Evolutionary conservation across 2,329 filamentous ascomycete species (phyloP), one percentile per base, ranked within the genome.

Genomic region (Penicillium sp.): DNA sequence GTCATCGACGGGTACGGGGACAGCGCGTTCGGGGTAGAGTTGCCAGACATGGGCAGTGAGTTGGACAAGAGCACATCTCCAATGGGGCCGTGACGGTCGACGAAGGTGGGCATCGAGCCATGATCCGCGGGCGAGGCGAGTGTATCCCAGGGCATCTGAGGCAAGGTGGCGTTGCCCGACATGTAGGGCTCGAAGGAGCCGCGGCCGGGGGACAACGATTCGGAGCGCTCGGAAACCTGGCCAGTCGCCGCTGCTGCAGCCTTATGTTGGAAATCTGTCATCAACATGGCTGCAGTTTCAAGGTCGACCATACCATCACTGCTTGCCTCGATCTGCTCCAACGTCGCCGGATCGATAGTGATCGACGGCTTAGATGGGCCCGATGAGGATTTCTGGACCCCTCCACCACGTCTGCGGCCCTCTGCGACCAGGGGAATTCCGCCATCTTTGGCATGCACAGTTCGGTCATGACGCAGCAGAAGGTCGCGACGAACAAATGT

Each of bases 401-500:
- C 65, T 47, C 69, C 66, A 59, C 70, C 70, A 41, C 69, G 69
- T 55, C 90, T 86, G 76, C 96, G 95, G 57, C 87, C 86, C 70
- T 97, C 93, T 70, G 89, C 95, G 70, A 94, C 89, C 38, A 97
- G 81, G 56, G 91, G 91, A 42, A 93, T 81, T 57, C 93, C 91
- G 60, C 91, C 91, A 74, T 98, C 93, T 74, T 97, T 97, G 53
- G 93, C 93, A 73, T 98, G 93, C 55, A 98, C 93, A 56, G 93
- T 98, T 64, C 93, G 87, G 72, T 98, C 93, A 75, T 98, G 93
- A 69, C 93, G 87, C 58, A 98, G 83, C 43, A 98, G 84, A 54
- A 98, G 80, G 74, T 98, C 93, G 72, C 93, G 88, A 69, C 93
- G 88, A 62, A 98, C 93, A 69, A 98, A 98, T 52, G 93, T 98